Base-by-base conservation (phyloP, 1,284 basidiomycete species). In the Ustilago vetiveriae region DNA sequence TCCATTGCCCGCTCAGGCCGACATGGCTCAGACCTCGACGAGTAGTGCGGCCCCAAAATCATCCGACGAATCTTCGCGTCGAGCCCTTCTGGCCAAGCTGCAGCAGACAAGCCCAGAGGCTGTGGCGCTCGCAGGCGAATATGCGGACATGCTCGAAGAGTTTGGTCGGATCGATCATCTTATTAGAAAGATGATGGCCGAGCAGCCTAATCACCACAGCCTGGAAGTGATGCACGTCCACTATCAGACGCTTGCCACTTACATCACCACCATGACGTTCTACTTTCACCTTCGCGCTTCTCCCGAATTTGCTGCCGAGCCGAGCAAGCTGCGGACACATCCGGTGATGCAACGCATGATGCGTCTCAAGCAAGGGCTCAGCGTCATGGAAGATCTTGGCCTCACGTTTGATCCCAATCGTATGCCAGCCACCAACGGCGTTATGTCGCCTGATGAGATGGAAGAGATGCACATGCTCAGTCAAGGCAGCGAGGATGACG, bases 211-310 rank as follows among this genome's bases (percentile, higher is more conserved):
- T 35, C 74, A 85, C 9, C 82, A 88, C 6, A 85, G 84, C 50
- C 83, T 68, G 21, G 51, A 72, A 47, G 50, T 72, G 42, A 50
- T 68, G 58, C 72, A 79, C 46, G 74, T 69, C 21, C 66, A 67
- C 45, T 55, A 73, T 37, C 69, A 97, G 85, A 88, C 92, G 1
- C 85, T 96, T 3, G 84, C 95, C 39, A 92, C 94, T 9, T 98
- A 98, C 82, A 87, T 91, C 9, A 92, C 93, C 1, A 90, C 89
- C 1, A 88, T 98, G 40, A 90, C 94, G 0, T 98, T 94, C 84
- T 98, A 96, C 84, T 86, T 98, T 46, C 89, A 94, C 82, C 86
- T 98, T 23, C 88, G 92, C 14, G 58, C 64, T 11, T 87, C 86
- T 47, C 84, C 87, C 17, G 58, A 57, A 22, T 72, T 73, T 53